phyloP scores from a whole-genome alignment of 305 asterid species.

The Stenogyne calaminthoides region DNA sequence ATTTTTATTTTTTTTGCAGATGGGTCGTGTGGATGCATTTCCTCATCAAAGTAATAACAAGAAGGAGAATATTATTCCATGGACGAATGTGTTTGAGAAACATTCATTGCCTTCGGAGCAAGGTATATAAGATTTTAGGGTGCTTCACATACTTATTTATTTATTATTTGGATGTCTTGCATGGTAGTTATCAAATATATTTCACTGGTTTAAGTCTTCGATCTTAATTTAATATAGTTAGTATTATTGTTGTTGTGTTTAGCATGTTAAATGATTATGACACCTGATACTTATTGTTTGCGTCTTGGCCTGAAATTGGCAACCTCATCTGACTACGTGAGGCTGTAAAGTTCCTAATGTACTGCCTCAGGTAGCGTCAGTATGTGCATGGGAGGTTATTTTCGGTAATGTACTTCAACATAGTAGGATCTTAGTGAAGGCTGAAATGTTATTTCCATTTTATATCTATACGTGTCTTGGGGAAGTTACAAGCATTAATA shows the following conservation, averaged over 20 bases:
- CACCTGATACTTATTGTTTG: constrained; percentile 10
- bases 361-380: constrained; percentile 2
- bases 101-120: constrained; percentile 42
- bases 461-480: not conserved
- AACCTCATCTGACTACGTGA: not conserved
- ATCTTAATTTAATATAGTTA: constrained; percentile 1
- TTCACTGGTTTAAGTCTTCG: constrained; percentile 9
- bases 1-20: constrained; percentile 42
- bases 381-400: not conserved
- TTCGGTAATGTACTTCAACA: not conserved
- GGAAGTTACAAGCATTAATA: constrained; percentile 11
- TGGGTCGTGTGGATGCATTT: constrained; percentile 77
- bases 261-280: not conserved
- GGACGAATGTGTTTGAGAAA: constrained; percentile 81
- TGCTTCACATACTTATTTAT: constrained; percentile 19
- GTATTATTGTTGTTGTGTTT: not conserved
- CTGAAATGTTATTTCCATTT: not conserved
- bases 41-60: constrained; percentile 66
- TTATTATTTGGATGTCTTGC: constrained; percentile 5
- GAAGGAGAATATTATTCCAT: constrained; percentile 70
- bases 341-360: constrained; percentile 1
- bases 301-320: constrained; percentile 5
- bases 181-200: not conserved
- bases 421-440: constrained; percentile 5
- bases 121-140: constrained; percentile 39